Percentiles rank a stretch among this genome's conserved stretches.
These are phyloP conservation scores for Kazachstania africana DNA, from an alignment of 805 yeast genomes.

Conservation along the genomic window DNA sequence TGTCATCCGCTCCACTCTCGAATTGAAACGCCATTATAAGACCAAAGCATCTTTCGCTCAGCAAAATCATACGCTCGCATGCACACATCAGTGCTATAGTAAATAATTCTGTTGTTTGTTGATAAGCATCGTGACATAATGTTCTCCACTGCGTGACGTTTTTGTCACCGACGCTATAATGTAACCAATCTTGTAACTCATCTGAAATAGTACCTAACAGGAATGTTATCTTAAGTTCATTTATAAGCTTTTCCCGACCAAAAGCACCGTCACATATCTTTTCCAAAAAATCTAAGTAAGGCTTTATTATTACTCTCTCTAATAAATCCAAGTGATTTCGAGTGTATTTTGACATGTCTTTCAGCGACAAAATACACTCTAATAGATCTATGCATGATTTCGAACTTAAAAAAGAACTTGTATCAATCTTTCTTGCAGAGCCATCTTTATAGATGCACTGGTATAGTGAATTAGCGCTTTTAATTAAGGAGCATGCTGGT, in stretches of 20 bases:
- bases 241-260: slow-evolving; percentile 17
- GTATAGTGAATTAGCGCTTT: not conserved
- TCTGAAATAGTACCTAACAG: slow-evolving; percentile 43
- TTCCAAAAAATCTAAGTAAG: slow-evolving; percentile 13
- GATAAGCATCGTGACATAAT: slow-evolving; percentile 28
- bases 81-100: slow-evolving; percentile 43
- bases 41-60: slow-evolving; percentile 12
- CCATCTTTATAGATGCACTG: slow-evolving; percentile 8
- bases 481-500: not conserved
- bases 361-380: slow-evolving; percentile 5
- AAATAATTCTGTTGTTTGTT: slow-evolving; percentile 34
- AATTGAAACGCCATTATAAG: no score
- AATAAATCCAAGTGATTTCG: slow-evolving; percentile 12
- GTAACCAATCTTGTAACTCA: slow-evolving; percentile 44
- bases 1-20: no score
- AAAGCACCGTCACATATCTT: slow-evolving; percentile 11
- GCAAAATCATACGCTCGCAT: slow-evolving; percentile 41
- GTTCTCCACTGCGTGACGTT: slow-evolving; percentile 44
- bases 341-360: slow-evolving; percentile 8
- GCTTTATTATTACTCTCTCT: slow-evolving; percentile 9
- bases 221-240: slow-evolving; percentile 21
- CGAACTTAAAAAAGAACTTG: not conserved
- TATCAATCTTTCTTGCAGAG: not conserved
- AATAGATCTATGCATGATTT: slow-evolving; percentile 4
- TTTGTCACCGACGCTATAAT: slow-evolving; percentile 55